Conservation (phyloP, 257 asterid genomes). For the Pogostemon cablin region DNA sequence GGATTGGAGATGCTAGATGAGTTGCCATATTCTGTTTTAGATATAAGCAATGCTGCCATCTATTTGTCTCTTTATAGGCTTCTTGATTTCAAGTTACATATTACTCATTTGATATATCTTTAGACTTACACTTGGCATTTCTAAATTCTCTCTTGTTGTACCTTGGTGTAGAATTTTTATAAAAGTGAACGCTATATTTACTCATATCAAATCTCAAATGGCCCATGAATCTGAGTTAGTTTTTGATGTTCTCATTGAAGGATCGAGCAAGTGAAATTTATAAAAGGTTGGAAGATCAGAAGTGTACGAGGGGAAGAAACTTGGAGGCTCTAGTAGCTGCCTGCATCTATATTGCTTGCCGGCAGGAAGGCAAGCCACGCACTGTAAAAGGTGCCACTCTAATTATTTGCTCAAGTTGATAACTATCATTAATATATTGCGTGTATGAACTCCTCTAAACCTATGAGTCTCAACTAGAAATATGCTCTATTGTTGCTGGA, state of each 20-base stretch:
- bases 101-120: background rate
- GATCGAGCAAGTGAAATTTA: slow-evolving; percentile 91
- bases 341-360: slow-evolving; percentile 88
- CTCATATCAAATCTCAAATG: background rate
- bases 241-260: slow-evolving; percentile 36
- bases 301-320: slow-evolving; percentile 91
- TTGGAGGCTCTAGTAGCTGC: slow-evolving; percentile 88
- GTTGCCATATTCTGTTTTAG: background rate
- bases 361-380: slow-evolving; percentile 89
- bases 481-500: slow-evolving; percentile 87
- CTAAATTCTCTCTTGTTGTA: background rate
- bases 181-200: background rate
- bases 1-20: slow-evolving; percentile 41
- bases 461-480: slow-evolving; percentile 64
- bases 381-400: slow-evolving; percentile 80
- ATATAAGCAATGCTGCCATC: background rate
- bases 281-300: slow-evolving; percentile 86
- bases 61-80: background rate
- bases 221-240: background rate
- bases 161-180: slow-evolving; percentile 10
- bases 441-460: slow-evolving; percentile 45
- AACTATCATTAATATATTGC: slow-evolving; percentile 35
- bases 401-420: slow-evolving; percentile 35
- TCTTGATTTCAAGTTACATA: background rate
- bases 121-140: background rate